Percentiles rank a stretch among this genome's conserved stretches.
These are phyloP conservation scores for Arthrobotrys conoides DNA, from an alignment of 2,329 filamentous ascomycete genomes.

Conservation along the genomic window DNA sequence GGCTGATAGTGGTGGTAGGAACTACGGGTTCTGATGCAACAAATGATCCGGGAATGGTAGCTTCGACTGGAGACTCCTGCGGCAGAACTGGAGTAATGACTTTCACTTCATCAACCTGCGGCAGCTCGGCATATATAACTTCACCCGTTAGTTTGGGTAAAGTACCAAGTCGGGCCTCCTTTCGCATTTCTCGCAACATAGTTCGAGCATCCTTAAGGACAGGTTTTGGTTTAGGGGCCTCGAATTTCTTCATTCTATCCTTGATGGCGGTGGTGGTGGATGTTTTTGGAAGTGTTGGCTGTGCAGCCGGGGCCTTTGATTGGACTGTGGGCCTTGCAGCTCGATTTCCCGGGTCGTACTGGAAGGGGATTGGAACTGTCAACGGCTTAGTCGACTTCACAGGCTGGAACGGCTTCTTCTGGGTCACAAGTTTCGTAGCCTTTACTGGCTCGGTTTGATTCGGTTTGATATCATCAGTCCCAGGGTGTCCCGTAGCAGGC, in stretches of 20 bases:
- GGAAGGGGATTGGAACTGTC: conserved; percentile 51
- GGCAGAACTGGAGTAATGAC: neutral
- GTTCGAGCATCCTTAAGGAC: conserved; percentile 45
- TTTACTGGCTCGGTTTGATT: conserved; percentile 1
- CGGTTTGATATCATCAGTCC: neutral
- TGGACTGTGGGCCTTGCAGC: neutral
- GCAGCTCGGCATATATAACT: conserved; percentile 44
- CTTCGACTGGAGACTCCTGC: neutral
- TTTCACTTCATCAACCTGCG: conserved; percentile 2
- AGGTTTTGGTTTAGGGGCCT: conserved; percentile 45
- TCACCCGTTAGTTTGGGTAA: conserved; percentile 34
- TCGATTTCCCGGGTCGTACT: conserved; percentile 10
- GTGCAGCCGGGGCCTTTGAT: neutral
- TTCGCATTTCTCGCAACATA: conserved; percentile 50
- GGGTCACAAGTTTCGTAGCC: conserved; percentile 25
- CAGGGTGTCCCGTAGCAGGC: neutral
- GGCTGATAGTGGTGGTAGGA: neutral
- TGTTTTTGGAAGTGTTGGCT: neutral
- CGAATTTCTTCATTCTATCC: conserved; percentile 48
- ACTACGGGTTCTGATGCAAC: neutral
- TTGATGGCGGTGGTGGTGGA: conserved; percentile 26
- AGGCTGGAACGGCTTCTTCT: conserved; percentile 46
- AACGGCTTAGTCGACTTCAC: conserved; percentile 51
- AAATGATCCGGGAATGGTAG: neutral
- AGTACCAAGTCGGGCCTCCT: conserved; percentile 48